These are phyloP conservation scores for Umbelopsis vinacea DNA, from an alignment of 192 early-diverging fungal genomes.

Conservation along the genomic window DNA sequence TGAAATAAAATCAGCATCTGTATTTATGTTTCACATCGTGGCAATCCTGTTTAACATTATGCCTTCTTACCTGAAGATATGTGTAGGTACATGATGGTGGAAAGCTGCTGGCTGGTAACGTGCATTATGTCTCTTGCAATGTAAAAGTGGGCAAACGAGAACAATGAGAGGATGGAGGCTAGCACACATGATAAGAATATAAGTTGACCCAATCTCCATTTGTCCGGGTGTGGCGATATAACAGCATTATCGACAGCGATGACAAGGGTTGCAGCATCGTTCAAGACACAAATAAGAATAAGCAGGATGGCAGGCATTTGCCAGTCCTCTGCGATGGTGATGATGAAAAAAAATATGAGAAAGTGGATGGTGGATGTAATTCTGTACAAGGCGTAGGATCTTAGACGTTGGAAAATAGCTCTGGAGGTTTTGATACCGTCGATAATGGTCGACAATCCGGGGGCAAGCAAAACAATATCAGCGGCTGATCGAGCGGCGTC, in stretches of 20 bases:
- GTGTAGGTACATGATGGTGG: constrained; percentile 77
- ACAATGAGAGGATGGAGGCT: constrained; percentile 55
- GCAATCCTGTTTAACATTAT: not conserved
- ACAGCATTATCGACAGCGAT: constrained; percentile 77
- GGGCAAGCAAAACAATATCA: constrained; percentile 74
- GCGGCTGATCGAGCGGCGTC: constrained; percentile 79
- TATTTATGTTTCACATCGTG: not conserved
- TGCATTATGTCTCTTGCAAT: constrained; percentile 48
- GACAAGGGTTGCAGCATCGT: constrained; percentile 71
- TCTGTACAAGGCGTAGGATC: constrained; percentile 72
- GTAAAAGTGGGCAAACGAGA: constrained; percentile 74
- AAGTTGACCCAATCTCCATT: constrained; percentile 74
- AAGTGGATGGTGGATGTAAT: constrained; percentile 83
- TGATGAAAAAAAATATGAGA: constrained; percentile 78
- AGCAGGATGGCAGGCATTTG: constrained; percentile 65
- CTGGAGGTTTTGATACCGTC: constrained; percentile 73
- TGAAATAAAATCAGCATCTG: not conserved
- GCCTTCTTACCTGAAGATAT: constrained; percentile 60
- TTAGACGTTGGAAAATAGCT: constrained; percentile 77
- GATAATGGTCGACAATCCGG: constrained; percentile 74
- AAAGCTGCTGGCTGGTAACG: constrained; percentile 38
- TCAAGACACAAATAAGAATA: constrained; percentile 73
- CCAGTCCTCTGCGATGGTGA: constrained; percentile 67
- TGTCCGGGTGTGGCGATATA: constrained; percentile 69
- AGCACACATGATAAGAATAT: constrained; percentile 68